These are phyloP conservation scores for Infundibulicybe gibba DNA, from an alignment of 768 basidiomycete species.

Conservation along the genomic window DNA sequence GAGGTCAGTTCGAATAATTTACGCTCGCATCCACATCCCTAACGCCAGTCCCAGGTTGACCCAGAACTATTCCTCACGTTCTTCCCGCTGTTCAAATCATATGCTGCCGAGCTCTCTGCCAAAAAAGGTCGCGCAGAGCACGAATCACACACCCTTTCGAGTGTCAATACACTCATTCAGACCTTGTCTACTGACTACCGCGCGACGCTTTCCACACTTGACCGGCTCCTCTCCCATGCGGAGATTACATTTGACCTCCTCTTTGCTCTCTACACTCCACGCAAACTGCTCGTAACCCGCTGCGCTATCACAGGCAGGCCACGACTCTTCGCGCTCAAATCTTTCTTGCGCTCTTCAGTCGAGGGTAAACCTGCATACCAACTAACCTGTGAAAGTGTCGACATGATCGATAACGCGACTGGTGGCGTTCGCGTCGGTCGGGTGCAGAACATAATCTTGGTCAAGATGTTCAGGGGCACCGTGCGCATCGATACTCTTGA, in stretches of 20 bases:
- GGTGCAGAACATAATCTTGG: slow-evolving; percentile 34
- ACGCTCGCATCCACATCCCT: background rate
- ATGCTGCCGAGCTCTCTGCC: slow-evolving; percentile 33
- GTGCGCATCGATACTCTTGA: slow-evolving; percentile 46
- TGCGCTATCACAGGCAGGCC: slow-evolving; percentile 53
- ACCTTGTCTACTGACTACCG: slow-evolving; percentile 49
- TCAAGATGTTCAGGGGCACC: slow-evolving; percentile 45
- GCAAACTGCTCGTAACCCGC: slow-evolving; percentile 43
- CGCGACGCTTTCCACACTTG: slow-evolving; percentile 40
- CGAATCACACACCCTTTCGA: slow-evolving; percentile 38
- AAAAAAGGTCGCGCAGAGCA: slow-evolving; percentile 34
- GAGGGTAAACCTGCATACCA: slow-evolving; percentile 37
- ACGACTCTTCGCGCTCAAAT: slow-evolving; percentile 43
- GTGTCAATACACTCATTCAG: slow-evolving; percentile 46
- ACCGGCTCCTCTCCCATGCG: slow-evolving; percentile 43
- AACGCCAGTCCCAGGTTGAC: slow-evolving; percentile 35
- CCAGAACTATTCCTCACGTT: slow-evolving; percentile 56
- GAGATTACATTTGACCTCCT: slow-evolving; percentile 59
- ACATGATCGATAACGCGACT: slow-evolving; percentile 38
- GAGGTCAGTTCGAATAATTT: slow-evolving; percentile 30
- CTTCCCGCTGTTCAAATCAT: slow-evolving; percentile 40
- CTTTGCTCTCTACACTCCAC: slow-evolving; percentile 52
- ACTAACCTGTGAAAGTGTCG: slow-evolving; percentile 47
- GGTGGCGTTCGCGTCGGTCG: slow-evolving; percentile 34
- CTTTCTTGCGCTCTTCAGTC: slow-evolving; percentile 29